Base-by-base conservation (phyloP, 2,329 filamentous ascomycete genomes). In the Pestalotiopsis fici region DNA sequence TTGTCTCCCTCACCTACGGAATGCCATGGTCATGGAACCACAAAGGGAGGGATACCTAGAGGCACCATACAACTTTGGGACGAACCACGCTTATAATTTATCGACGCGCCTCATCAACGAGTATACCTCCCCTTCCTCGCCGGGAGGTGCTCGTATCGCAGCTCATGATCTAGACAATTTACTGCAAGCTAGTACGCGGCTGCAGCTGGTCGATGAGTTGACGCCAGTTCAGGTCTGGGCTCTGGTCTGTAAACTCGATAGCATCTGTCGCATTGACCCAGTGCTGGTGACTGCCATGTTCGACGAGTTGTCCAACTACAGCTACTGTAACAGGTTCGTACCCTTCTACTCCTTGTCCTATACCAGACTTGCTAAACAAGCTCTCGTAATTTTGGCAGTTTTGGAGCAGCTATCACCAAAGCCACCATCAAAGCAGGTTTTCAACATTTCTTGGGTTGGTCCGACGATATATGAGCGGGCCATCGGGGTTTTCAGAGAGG, bases 141-240 rank as follows among this genome's bases (percentile, higher is more conserved):
- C 27, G n/a, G 12, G 1, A 43, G 18, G 43, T 9, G 18, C 35
- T 21, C 60, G 13, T 3, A 31, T 63, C 7, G 50, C 9, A 2
- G 21, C 18, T 23, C 35, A 15, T 5, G 35, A 63, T 27, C 60
- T 63, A 6, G 60, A 63, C 9, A 63, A 50, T 12, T 23, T 63
- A 7, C 39, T 63, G 3, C 18, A 63, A 13, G 60, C 60, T 21
- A 63, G 60, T 28, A 21, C n/a, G n/a, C 37, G 39, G 21, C 25
- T 63, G 39, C 21, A 63, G 35, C 39, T 63, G 23, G n/a, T 37
- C 1, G 15, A 47, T 28, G 60, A 63, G 60, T 37, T 63, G 18
- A 63, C 60, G 9, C 60, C 35, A 25, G 60, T 63, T 12, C 60
- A 63, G 59, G 39, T 63, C 21, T 50, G 60, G 60, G 60, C 60